Evolutionary conservation across 129 eudicot genomes (phyloP), one percentile per base, ranked within the genome.

Genomic region (Artemisia tridentata): DNA sequence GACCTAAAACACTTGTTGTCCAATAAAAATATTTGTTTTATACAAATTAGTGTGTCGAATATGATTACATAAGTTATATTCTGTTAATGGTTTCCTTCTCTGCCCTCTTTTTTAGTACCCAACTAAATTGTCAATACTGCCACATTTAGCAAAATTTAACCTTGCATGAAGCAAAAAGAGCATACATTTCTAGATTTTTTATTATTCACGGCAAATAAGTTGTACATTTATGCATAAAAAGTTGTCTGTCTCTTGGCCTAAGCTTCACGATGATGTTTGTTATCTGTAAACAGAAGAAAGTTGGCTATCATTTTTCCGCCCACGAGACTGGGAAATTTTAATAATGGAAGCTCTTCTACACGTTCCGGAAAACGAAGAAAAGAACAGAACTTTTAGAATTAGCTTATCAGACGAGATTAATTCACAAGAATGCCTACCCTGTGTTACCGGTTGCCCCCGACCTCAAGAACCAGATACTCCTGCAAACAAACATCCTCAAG

Each of bases 291-390:
- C 95, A 89, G 98, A 90, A 53, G 87, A 82, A 53, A 64, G 54
- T 17, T 82, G 87, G 97, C 75, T 76, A 71, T 78, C 96, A 70
- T 81, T 85, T 77, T 80, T 93, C 61, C 78, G 85, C 10, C 84
- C 97, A 3, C 90, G 88, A 5, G 96, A 87, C 60, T 89, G 95
- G 90, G 95, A 93, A 34, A 87, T 93, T 50, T 86, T 93, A 41
- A 80, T 93, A 14, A 87, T 93, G 96, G 98, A 93, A 83, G 97
- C 96, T 47, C 88, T 93, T 17, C 75, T 93, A 67, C 91, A 93
- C 18, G 86, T 89, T 56, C 98, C 98, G 2, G 84, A 80, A 57
- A 93, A 93, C 67, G 98, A 93, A 56, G 89, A 85, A 84, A 76
- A 84, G 72, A 80, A 82, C 41, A 83, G 74, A 81, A 93, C 95